Percentiles rank a stretch among this genome's conserved stretches.
phyloP scores from a whole-genome alignment of 2,329 filamentous ascomycete species.

The Penicillium palitans region DNA sequence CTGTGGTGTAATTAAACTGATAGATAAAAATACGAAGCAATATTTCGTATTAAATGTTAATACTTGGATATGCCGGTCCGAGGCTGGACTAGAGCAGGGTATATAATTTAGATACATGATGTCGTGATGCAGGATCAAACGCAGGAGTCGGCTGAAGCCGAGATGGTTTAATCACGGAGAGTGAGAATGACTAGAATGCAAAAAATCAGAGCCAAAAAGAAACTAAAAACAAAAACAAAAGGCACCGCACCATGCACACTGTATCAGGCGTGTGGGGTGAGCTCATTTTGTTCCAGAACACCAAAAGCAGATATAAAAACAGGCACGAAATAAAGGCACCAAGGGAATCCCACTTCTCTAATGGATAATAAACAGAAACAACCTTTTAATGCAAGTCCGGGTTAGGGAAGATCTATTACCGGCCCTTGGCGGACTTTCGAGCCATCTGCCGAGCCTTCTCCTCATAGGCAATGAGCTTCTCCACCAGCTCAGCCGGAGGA shows the following conservation, averaged over 20 bases:
- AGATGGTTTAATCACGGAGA: background rate
- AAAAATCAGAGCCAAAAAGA: background rate
- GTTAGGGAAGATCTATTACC: constrained; percentile 21
- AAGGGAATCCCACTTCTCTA: background rate
- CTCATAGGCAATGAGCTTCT: constrained; percentile 37
- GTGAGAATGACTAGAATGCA: background rate
- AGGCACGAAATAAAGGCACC: background rate
- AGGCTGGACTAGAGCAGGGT: constrained; percentile 17
- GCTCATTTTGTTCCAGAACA: constrained; percentile 17
- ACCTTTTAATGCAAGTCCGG: constrained; percentile 15
- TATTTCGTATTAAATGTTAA: background rate
- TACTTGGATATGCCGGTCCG: constrained; percentile 3
- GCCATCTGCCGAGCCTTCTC: constrained; percentile 33
- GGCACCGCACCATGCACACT: background rate
- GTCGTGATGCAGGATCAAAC: constrained; percentile 20
- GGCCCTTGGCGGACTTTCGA: constrained; percentile 30
- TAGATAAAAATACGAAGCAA: background rate
- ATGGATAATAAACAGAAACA: background rate
- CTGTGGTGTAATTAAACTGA: background rate
- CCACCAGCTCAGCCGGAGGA: constrained; percentile 35
- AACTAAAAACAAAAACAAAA: background rate
- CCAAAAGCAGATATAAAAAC: constrained; percentile 5
- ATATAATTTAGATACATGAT: constrained; percentile 26
- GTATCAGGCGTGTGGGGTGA: background rate
- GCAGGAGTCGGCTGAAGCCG: background rate